These are phyloP conservation scores for Leccinum subrobustum DNA, from an alignment of 1,284 basidiomycete genomes.

Conservation along the genomic window DNA sequence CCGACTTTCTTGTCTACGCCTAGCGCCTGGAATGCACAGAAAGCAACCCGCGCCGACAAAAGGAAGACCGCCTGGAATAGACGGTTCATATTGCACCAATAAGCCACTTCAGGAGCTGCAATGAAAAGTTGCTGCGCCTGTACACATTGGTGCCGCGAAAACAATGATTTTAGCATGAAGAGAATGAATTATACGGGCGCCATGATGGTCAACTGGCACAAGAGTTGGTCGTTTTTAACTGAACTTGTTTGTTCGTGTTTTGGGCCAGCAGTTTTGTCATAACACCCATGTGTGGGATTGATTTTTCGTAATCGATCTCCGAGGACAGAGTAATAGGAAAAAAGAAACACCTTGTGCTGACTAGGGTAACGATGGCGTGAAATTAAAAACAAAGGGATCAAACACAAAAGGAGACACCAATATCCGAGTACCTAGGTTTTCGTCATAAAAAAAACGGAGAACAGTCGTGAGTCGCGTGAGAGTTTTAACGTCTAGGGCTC, in stretches of 20 bases:
- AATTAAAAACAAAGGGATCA: slow-evolving; percentile 33
- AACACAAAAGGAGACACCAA: slow-evolving; percentile 31
- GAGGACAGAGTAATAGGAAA: slow-evolving; percentile 8
- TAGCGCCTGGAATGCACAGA: slow-evolving; percentile 1
- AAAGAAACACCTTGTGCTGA: slow-evolving; percentile 17
- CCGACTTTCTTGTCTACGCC: slow-evolving; percentile 7
- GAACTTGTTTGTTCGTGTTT: slow-evolving; percentile 18
- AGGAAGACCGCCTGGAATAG: slow-evolving; percentile 6
- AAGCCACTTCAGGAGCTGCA: slow-evolving; percentile 38
- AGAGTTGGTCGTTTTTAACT: no score
- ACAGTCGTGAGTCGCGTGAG: slow-evolving; percentile 17
- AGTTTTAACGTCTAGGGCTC: slow-evolving; percentile 43
- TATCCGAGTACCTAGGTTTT: slow-evolving; percentile 38
- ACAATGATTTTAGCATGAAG: background rate
- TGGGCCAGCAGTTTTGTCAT: background rate
- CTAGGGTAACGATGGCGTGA: slow-evolving; percentile 33
- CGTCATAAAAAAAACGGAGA: slow-evolving; percentile 28
- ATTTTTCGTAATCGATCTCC: slow-evolving; percentile 4
- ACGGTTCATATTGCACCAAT: slow-evolving; percentile 30
- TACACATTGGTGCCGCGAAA: slow-evolving; percentile 29
- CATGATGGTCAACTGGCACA: background rate
- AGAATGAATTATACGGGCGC: background rate
- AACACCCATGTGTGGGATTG: background rate
- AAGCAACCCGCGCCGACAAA: slow-evolving; percentile 6
- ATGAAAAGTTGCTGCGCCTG: slow-evolving; percentile 31